These are phyloP conservation scores for Amphirosellinia nigrospora DNA, from an alignment of 495 filamentous ascomycete species.

Conservation along the genomic window DNA sequence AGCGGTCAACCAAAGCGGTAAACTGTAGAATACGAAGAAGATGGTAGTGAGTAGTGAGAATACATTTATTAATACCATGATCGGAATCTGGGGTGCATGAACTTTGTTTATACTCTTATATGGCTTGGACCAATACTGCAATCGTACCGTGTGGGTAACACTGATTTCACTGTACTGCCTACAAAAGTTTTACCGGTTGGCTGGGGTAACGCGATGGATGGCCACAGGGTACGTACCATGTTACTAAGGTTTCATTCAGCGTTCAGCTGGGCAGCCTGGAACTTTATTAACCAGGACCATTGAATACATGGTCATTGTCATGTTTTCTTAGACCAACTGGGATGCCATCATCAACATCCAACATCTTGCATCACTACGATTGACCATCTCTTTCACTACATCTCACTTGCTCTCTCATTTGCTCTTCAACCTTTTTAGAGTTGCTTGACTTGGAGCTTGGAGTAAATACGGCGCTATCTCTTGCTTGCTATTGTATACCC, in stretches of 20 bases:
- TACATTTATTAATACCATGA: not conserved
- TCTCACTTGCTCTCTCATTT: constrained; percentile 5
- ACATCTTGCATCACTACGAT: not conserved
- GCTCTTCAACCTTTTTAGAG: not conserved
- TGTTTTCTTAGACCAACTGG: not conserved
- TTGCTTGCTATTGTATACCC: not conserved
- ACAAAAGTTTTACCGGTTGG: constrained; percentile 13
- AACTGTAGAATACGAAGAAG: not conserved
- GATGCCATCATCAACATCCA: not conserved
- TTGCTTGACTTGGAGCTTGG: not conserved
- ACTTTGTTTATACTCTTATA: not conserved
- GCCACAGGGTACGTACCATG: constrained; percentile 4
- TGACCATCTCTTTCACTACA: not conserved
- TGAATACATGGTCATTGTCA: constrained; percentile 1
- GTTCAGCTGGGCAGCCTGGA: not conserved
- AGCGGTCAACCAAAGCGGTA: constrained; percentile 10
- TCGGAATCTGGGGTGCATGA: not conserved
- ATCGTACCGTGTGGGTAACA: not conserved
- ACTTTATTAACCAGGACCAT: not conserved
- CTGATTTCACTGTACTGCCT: not conserved
- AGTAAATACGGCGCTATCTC: not conserved
- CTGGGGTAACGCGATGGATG: not conserved
- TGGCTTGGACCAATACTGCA: not conserved
- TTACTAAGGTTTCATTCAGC: not conserved
- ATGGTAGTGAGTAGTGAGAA: constrained; percentile 8